Percentiles rank a stretch among this genome's conserved stretches.
Conservation (phyloP, 768 basidiomycete species). For the Macrolepiota fuliginosa region DNA sequence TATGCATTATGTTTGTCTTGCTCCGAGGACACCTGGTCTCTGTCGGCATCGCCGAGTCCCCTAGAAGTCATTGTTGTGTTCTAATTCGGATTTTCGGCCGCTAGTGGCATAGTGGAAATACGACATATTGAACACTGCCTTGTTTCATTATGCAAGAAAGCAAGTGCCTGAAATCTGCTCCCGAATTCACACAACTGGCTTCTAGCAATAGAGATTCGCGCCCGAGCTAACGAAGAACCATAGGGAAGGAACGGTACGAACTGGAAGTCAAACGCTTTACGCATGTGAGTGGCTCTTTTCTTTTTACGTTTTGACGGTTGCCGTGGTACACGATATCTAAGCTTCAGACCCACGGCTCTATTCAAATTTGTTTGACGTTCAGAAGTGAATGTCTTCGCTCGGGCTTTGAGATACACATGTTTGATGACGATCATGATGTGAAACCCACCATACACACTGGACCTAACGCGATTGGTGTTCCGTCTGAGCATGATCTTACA, state of each 20-base stretch:
- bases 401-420: not conserved
- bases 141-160: not conserved
- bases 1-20: not conserved
- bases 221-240: not conserved
- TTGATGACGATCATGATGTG: not conserved
- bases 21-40: slow-evolving; percentile 3
- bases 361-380: not conserved
- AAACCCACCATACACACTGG: not conserved
- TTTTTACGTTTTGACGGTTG: slow-evolving; percentile 1
- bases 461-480: not conserved
- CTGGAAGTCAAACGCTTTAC: not conserved
- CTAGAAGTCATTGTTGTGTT: not conserved
- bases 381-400: too few relatives aligned
- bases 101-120: not conserved
- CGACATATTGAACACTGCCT: not conserved
- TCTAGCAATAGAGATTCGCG: not conserved
- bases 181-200: not conserved
- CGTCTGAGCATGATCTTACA: not conserved
- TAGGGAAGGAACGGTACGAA: not conserved
- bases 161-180: not conserved
- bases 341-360: not conserved
- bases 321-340: not conserved
- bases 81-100: not conserved
- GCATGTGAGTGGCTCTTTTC: not conserved
- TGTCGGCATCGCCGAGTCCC: not conserved